Evolutionary conservation across 2,329 filamentous ascomycete genomes (phyloP).

Genomic region (Neurospora crassa): DNA sequence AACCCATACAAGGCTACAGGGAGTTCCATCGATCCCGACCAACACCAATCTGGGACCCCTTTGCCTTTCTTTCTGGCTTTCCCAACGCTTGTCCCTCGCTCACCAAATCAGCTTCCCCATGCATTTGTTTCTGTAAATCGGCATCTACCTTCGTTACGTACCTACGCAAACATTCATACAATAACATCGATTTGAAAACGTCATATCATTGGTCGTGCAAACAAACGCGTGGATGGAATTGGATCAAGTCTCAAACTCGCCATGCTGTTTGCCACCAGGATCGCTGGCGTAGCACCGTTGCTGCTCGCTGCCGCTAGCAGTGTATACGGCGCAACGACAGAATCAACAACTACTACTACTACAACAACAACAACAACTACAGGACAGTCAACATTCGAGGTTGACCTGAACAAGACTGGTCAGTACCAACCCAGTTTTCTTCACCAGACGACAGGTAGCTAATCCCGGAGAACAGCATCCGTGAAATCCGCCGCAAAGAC

Average conservation of each 20-base stretch:
- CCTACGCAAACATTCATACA: not conserved
- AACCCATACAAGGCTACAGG: not conserved
- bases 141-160: not conserved
- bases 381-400: not conserved
- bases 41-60: not conserved
- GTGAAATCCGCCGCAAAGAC: slow-evolving; percentile 18
- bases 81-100: not conserved
- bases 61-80: not conserved
- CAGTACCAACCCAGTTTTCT: not conserved
- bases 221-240: not conserved
- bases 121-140: not conserved
- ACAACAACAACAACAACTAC: not conserved
- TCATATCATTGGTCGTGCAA: not conserved
- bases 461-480: slow-evolving; percentile 8
- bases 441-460: not conserved
- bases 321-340: not conserved
- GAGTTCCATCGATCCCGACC: not conserved
- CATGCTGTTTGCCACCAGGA: not conserved
- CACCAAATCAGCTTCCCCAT: not conserved
- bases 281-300: not conserved
- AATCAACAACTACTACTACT: too few relatives aligned
- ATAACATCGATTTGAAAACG: not conserved
- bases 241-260: not conserved
- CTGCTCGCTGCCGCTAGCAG: not conserved
- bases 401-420: not conserved